Evolutionary conservation across 306 rosid genomes (phyloP), one percentile per base, ranked within the genome.

Genomic region (Lathyrus sativus): DNA sequence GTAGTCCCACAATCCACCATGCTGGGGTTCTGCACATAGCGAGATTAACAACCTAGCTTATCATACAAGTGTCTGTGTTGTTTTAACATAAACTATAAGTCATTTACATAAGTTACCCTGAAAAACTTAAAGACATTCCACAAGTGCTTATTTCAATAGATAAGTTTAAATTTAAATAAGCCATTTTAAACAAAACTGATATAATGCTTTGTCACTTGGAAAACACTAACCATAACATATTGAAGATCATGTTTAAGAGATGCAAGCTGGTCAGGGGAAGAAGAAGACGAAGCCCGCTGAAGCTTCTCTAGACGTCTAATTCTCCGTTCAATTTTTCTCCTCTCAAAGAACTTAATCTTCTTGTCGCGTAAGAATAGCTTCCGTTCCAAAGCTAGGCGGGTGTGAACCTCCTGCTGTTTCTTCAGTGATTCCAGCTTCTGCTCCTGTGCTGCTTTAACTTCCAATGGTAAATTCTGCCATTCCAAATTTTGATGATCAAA

Each of bases 331-430:
- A 90, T 78, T 74, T 93, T 93, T 58, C 99, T 86, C 78, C 99
- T 82, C 88, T 93, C 97, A 72, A 93, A 93, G 78, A 93, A 93
- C 76, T 93, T 93, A 28, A 93, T 90, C 91, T 90, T 93, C 49
- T 87, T 80, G 60, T 87, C 90, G 15, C 97, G 91, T 42, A 90
- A 63, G 67, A 93, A 93, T 13, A 90, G 82, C 75, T 90, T 76
- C 55, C 96, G 97, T 65, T 93, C 99, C 3, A 83, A 86, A 2
- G 97, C 96, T 9, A 93, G 85, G 41, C 89, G 97, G 26, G 83
- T 74, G 50, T 93, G 99, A 80, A 90, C 79, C 77, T 93, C 99
- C 69, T 90, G 99, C 84, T 93, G 99, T 73, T 85, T 88, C 85
- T 81, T 86, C 65, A 93, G 86, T 11, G 76, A 95, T 61, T 84